Base-by-base conservation (phyloP, 2,329 filamentous ascomycete species). In the Metarhizium brunneum region DNA sequence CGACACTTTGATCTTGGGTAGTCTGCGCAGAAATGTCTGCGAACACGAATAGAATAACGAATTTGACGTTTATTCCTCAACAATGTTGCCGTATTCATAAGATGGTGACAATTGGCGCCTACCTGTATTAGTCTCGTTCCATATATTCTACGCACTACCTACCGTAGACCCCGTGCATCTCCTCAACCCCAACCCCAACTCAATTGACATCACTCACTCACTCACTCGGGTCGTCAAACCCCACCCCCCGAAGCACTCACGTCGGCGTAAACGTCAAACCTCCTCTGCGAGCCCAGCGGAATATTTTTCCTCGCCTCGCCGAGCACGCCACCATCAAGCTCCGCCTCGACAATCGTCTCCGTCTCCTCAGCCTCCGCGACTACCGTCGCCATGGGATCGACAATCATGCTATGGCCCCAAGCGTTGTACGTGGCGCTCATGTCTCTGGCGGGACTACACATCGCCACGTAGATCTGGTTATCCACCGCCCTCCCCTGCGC, bases 251-350 rank as follows among this genome's bases (percentile, higher is more conserved):
- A 85, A 64, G 81, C 72, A 65, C 85, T 91, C 36, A 99, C 84
- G 76, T 99, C 92, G 0, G 90, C 88, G 70, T 99, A 99, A 20
- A 99, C 87, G 71, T 99, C 94, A 68, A 96, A 99, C 62, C 94
- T 79, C 65, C 94, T 81, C 78, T 99, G 94, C 18, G 79, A 81
- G 64, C 85, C 84, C 54, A 97, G 77, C 2, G 94, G 94, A 62
- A 99, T 96, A 6, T 86, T 86, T 69, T 82, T 90, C 68, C 92
- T 82, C 49, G 85, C 83, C 72, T 88, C 85, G 55, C 84, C 82
- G 63, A 97, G 88, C 64, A 78, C 81, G 11, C 80, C 82, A 4
- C 78, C 80, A 40, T 82, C 77, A 65, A 96, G 70, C 57, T 92
- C 86, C 48, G 84, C 87, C 67, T 85, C 82, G 11, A 96, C 80